These are phyloP conservation scores for Pugionium dolabratum DNA, from an alignment of 345 rosid species.

Conservation along the genomic window DNA sequence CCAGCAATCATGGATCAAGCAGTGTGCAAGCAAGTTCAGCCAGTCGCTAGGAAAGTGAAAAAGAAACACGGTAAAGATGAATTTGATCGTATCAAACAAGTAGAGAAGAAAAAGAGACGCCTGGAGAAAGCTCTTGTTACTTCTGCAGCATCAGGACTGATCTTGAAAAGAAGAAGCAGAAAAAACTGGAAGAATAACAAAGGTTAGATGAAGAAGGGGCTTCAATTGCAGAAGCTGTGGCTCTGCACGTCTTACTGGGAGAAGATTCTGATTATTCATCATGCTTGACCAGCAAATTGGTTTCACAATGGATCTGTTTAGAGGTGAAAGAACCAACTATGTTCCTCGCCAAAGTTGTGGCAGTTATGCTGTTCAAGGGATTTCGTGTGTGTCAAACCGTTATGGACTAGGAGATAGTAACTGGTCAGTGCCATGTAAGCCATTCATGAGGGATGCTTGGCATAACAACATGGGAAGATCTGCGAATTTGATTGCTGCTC, in stretches of 20 bases:
- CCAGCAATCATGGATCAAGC: constrained; percentile 62
- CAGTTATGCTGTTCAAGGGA: constrained; percentile 52
- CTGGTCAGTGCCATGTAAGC: constrained; percentile 45
- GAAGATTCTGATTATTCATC: constrained; percentile 85
- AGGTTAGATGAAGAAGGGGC: constrained; percentile 99
- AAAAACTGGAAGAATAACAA: constrained; percentile 87
- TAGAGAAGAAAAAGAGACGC: constrained; percentile 88
- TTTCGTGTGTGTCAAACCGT: constrained; percentile 57
- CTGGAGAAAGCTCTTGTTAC: constrained; percentile 91
- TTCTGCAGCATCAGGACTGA: constrained; percentile 78
- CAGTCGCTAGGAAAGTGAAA: constrained; percentile 71
- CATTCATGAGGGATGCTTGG: constrained; percentile 48
- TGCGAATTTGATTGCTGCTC: constrained; percentile 69
- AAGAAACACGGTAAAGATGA: constrained; percentile 79
- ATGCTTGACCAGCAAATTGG: constrained; percentile 52
- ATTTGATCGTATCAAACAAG: constrained; percentile 77
- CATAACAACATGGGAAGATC: constrained; percentile 59
- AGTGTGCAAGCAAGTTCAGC: constrained; percentile 66
- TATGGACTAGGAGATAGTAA: constrained; percentile 48
- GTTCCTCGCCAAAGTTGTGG: constrained; percentile 42
- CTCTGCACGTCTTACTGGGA: constrained; percentile 80
- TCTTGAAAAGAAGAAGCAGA: constrained; percentile 81
- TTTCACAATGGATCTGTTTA: constrained; percentile 48
- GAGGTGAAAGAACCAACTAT: constrained; percentile 46
- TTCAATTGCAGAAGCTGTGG: constrained; percentile 98